Evolutionary conservation across 805 yeast genomes (phyloP).

Genomic region (Teunomyces panamensis): DNA sequence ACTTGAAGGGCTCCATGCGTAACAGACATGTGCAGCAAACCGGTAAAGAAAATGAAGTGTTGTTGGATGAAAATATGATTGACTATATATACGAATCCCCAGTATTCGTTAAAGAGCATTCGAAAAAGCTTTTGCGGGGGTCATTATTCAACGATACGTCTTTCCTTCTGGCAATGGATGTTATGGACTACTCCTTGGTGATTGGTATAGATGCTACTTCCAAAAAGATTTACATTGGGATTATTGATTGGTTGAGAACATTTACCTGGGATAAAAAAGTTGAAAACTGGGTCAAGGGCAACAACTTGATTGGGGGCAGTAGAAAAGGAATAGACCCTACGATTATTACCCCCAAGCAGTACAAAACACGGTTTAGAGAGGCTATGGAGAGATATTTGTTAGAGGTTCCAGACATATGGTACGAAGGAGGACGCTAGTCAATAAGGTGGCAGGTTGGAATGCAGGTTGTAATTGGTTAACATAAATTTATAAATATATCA

Average conservation of each 20-base stretch:
- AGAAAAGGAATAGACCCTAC: slow-evolving; percentile 93
- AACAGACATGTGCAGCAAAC: slow-evolving; percentile 96
- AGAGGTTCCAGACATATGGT: slow-evolving; percentile 85
- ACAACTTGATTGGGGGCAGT: slow-evolving; percentile 69
- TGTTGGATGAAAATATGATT: slow-evolving; percentile 96
- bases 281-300: slow-evolving; percentile 98
- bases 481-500: no score
- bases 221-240: slow-evolving; percentile 82
- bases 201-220: slow-evolving; percentile 78
- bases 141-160: slow-evolving; percentile 94
- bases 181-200: slow-evolving; percentile 96
- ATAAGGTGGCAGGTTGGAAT: no score
- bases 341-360: slow-evolving; percentile 94
- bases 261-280: slow-evolving; percentile 98
- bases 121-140: slow-evolving; percentile 79
- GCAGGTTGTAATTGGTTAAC: no score
- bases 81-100: slow-evolving; percentile 97
- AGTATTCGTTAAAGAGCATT: slow-evolving; percentile 86
- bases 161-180: slow-evolving; percentile 93
- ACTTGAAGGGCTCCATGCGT: slow-evolving; percentile 96
- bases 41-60: slow-evolving; percentile 90
- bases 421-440: slow-evolving; percentile 26
- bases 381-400: slow-evolving; percentile 96
- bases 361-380: slow-evolving; percentile 88
- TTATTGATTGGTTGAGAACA: slow-evolving; percentile 89